Conservation (phyloP, 2,329 filamentous ascomycete genomes). For the Lecanicillium sp. region DNA sequence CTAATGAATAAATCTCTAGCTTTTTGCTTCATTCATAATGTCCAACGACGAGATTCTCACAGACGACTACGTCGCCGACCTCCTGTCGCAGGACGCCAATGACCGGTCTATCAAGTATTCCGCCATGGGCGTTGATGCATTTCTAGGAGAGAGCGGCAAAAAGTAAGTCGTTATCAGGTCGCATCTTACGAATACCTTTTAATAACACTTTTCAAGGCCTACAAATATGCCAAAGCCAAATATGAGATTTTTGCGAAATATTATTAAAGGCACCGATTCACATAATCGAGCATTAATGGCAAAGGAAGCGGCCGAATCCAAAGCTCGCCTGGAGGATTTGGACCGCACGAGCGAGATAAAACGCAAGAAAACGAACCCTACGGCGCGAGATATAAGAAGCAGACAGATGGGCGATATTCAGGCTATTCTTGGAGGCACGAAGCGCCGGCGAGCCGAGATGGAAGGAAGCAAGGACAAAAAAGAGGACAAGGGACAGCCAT, state of each 20-base stretch:
- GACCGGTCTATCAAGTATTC: slow-evolving; percentile 68
- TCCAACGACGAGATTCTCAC: slow-evolving; percentile 45
- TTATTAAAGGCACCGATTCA: slow-evolving; percentile 78
- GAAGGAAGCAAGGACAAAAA: slow-evolving; percentile 9
- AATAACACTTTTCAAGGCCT: slow-evolving; percentile 37
- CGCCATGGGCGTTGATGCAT: slow-evolving; percentile 63
- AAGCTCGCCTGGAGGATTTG: slow-evolving; percentile 57
- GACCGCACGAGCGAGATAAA: slow-evolving; percentile 38
- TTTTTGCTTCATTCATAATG: slow-evolving; percentile 20
- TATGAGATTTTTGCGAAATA: slow-evolving; percentile 77
- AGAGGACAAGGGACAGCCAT: slow-evolving; percentile 6
- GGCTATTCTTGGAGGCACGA: slow-evolving; percentile 44
- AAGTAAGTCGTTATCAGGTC: slow-evolving; percentile 30
- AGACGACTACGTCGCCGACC: slow-evolving; percentile 70
- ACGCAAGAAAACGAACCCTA: slow-evolving; percentile 34
- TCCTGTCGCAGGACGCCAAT: slow-evolving; percentile 74
- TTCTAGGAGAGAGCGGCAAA: slow-evolving; percentile 29
- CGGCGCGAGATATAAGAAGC: slow-evolving; percentile 41
- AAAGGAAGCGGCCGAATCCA: slow-evolving; percentile 74
- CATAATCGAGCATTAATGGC: slow-evolving; percentile 84
- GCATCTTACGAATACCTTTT: slow-evolving; percentile 10
- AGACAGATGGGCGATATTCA: slow-evolving; percentile 54
- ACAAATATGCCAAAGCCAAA: slow-evolving; percentile 76
- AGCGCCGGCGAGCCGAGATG: slow-evolving; percentile 19
- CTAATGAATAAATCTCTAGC: neutral